Conservation (phyloP, 805 yeast genomes). For the Pichia heedii region DNA sequence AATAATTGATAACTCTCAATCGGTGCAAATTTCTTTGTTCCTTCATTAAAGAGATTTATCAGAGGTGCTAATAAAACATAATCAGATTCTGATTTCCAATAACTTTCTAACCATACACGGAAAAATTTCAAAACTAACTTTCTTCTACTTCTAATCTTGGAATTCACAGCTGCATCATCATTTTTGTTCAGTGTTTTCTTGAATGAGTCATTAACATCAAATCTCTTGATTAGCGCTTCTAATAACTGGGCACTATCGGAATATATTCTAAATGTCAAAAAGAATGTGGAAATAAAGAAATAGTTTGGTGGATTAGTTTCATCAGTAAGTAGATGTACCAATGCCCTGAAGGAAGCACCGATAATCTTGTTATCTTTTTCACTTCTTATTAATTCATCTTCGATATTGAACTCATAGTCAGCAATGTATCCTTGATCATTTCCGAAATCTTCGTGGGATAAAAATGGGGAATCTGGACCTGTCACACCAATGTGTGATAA, state of each 20-base stretch:
- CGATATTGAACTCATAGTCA: constrained; percentile 14
- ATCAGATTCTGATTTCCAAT: constrained; percentile 67
- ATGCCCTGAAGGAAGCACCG: constrained; percentile 66
- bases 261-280: constrained; percentile 68
- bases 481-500: constrained; percentile 24
- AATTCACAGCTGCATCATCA: constrained; percentile 29
- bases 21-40: constrained; percentile 51
- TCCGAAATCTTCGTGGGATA: constrained; percentile 19
- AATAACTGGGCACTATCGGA: constrained; percentile 57
- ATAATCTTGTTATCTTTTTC: constrained; percentile 44
- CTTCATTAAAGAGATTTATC: constrained; percentile 74
- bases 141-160: constrained; percentile 50
- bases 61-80: constrained; percentile 55
- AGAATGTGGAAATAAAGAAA: constrained; percentile 63
- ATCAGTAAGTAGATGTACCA: constrained; percentile 58
- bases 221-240: constrained; percentile 57
- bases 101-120: constrained; percentile 82
- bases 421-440: constrained; percentile 5
- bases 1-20: constrained; percentile 54
- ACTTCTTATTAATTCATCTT: constrained; percentile 38
- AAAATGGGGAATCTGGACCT: constrained; percentile 20
- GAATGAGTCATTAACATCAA: constrained; percentile 40
- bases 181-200: constrained; percentile 23
- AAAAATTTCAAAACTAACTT: constrained; percentile 59
- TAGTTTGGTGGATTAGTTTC: constrained; percentile 56